Base-by-base conservation (phyloP, 2,329 filamentous ascomycete genomes). In the Xylaria sp. region DNA sequence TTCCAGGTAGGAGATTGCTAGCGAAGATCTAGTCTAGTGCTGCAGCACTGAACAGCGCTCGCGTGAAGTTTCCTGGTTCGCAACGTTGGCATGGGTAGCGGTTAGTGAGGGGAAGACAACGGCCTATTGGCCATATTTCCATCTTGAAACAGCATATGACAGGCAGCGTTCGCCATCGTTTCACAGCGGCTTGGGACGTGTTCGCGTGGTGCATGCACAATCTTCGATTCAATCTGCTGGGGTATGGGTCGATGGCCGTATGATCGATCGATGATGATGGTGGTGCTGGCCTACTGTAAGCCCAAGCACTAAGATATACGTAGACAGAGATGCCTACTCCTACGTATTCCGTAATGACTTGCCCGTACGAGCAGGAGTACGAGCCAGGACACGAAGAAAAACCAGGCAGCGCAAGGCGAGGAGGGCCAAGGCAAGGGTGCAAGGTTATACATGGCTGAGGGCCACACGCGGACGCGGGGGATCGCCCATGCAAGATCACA, bases 401-500 rank as follows among this genome's bases (percentile, higher is more conserved):
- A 57, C 46, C 46, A 56, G 21, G 46, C 15, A 40, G 46, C 11
- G 13, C 44, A 47, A 40, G 41, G 21, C 27, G 17, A 46, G 44
- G 15, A 17, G 47, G 33, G 23, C 9, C 41, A 38, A 29, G 41
- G 15, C 27, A 54, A 54, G 53, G 27, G 47, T 35, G 1, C 13
- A 21, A 5, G 33, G 29, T 41, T 29, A 17, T n/a, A n/a, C n/a
- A n/a, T 38, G 51, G 59, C 48, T 54, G 19, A 52, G 40, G 40
- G 23, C 19, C 21, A 17, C 51, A 43, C 41, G 59, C 27, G 62
- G 59, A 43, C 41, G 59, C 27, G 62, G 59, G 54, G 56, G 59
- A 62, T 65, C 62, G 54, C 54, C 59, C 53, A 53, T 60, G 62
- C 59, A 62, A 62, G 55, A 53, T 57, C 51, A 46, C n/a, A n/a